phyloP scores from a whole-genome alignment of 805 yeast genomes.

The Huiozyma sinensis region DNA sequence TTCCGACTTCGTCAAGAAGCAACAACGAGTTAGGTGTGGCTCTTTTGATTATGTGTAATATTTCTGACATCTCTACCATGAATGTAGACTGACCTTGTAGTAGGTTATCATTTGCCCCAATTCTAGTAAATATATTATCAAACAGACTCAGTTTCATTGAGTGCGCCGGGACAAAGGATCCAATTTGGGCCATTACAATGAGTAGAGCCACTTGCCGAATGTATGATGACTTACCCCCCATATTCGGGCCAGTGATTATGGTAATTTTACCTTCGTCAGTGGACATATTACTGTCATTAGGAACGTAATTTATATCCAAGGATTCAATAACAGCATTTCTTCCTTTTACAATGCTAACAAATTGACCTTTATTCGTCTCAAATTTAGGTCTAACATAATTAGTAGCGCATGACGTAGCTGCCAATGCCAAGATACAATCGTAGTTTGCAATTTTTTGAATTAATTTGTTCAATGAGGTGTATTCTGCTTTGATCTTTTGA shows the following conservation, averaged over 20 bases:
- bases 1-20: conserved; percentile 88
- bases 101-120: conserved; percentile 79
- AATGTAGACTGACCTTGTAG: conserved; percentile 73
- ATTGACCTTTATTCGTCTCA: conserved; percentile 31
- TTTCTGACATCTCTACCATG: conserved; percentile 93
- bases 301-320: conserved; percentile 40
- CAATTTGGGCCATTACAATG: conserved; percentile 46
- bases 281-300: conserved; percentile 52
- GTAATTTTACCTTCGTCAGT: conserved; percentile 39
- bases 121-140: conserved; percentile 47
- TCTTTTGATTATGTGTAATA: conserved; percentile 73
- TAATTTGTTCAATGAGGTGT: conserved; percentile 32
- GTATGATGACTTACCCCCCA: conserved; percentile 55
- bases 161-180: conserved; percentile 41
- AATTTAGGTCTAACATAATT: conserved; percentile 43
- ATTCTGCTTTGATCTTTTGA: conserved; percentile 28
- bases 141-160: conserved; percentile 53
- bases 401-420: conserved; percentile 44
- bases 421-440: conserved; percentile 60
- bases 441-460: conserved; percentile 41
- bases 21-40: conserved; percentile 73
- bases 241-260: conserved; percentile 54
- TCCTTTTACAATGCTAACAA: conserved; percentile 43
- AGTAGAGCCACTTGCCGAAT: conserved; percentile 41
- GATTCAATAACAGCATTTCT: conserved; percentile 60